Conservation (phyloP, 2,329 filamentous ascomycete species). For the Parastagonospora nodorum region DNA sequence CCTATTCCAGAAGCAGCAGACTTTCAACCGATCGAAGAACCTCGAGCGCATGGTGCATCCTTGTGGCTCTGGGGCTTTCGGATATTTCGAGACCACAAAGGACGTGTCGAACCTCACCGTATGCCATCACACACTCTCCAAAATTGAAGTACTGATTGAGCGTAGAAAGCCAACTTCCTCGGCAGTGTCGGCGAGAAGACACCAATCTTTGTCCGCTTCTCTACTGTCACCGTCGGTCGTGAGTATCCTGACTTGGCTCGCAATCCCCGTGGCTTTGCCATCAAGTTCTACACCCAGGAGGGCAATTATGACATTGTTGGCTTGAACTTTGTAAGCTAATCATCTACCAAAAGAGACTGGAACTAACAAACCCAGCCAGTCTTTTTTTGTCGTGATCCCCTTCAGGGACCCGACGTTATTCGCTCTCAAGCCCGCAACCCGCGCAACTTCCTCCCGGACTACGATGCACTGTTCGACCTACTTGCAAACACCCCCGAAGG, state of each 20-base stretch:
- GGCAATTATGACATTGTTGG: constrained; percentile 58
- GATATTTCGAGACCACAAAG: constrained; percentile 54
- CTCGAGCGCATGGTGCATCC: constrained; percentile 53
- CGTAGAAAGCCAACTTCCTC: constrained; percentile 52
- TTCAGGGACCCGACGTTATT: too few relatives aligned
- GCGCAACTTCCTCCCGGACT: too few relatives aligned
- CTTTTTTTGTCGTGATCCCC: too few relatives aligned
- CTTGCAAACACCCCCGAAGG: too few relatives aligned
- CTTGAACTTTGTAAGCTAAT: too few relatives aligned
- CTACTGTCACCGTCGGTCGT: constrained; percentile 51
- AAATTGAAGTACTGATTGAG: too few relatives aligned
- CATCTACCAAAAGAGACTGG: too few relatives aligned
- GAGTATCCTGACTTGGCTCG: constrained; percentile 54
- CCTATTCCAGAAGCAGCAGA: constrained; percentile 61
- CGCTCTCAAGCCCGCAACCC: too few relatives aligned
- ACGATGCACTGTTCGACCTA: too few relatives aligned
- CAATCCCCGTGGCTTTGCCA: constrained; percentile 55
- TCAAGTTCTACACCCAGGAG: constrained; percentile 57
- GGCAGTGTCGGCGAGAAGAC: constrained; percentile 49
- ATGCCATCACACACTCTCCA: too few relatives aligned
- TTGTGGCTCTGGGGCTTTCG: constrained; percentile 52
- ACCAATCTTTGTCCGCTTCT: constrained; percentile 52
- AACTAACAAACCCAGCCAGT: too few relatives aligned
- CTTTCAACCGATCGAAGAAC: constrained; percentile 61
- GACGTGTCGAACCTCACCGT: constrained; percentile 42